Percentiles rank a stretch among this genome's conserved stretches.
These are phyloP conservation scores for Xylogone sp. DNA, from an alignment of 2,329 filamentous ascomycete genomes.

Conservation along the genomic window DNA sequence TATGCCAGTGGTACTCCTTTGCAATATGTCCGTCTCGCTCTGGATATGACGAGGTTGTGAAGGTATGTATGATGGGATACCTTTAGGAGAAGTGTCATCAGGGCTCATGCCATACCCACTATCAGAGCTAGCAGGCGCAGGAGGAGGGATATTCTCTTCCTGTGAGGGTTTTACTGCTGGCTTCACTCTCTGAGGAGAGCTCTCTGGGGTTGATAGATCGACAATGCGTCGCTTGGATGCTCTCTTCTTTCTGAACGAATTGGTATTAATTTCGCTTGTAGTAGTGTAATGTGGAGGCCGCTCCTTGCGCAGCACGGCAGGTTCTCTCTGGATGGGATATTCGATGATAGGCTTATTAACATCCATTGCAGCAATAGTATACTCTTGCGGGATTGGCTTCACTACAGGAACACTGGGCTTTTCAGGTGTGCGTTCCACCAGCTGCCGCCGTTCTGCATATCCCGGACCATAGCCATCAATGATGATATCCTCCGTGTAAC, in stretches of 20 bases:
- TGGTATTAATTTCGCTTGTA: conserved; percentile 55
- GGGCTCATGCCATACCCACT: conserved; percentile 27
- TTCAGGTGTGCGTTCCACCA: conserved; percentile 78
- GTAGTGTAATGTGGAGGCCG: conserved; percentile 45
- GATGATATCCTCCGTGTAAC: conserved; percentile 84
- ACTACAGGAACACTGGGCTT: conserved; percentile 74
- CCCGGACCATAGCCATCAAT: conserved; percentile 82
- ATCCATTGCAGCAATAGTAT: conserved; percentile 53
- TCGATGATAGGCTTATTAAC: conserved; percentile 65
- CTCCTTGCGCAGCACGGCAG: conserved; percentile 56
- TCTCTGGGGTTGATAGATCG: conserved; percentile 50
- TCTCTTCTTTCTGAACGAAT: conserved; percentile 56
- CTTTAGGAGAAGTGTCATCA: conserved; percentile 24
- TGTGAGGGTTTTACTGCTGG: conserved; percentile 15
- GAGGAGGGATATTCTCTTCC: conserved; percentile 12
- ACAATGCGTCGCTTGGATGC: conserved; percentile 62
- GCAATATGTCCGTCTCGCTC: conserved; percentile 19
- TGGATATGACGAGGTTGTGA: conserved; percentile 22
- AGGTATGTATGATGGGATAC: conserved; percentile 22
- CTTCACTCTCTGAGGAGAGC: conserved; percentile 21
- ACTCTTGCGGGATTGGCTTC: conserved; percentile 61
- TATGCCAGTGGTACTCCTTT: conserved; percentile 23
- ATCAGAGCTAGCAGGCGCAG: conserved; percentile 13
- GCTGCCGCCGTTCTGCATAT: conserved; percentile 79
- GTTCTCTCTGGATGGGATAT: conserved; percentile 46